Percentiles rank a stretch among this genome's conserved stretches.
Conservation (phyloP, 257 asterid genomes). For the Salvia rosmarinus region DNA sequence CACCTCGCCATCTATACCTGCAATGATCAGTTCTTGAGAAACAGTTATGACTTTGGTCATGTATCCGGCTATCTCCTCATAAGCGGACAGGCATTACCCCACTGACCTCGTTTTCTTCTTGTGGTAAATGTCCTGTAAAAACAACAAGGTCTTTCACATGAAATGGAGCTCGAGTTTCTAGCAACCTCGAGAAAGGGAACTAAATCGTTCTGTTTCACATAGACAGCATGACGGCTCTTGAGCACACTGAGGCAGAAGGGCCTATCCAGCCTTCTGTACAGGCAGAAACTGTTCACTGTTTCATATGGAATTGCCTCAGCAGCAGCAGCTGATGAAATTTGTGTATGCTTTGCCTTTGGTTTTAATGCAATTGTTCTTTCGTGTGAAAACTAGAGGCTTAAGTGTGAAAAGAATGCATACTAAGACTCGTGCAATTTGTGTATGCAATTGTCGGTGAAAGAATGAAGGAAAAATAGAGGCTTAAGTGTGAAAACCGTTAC, state of each 20-base stretch:
- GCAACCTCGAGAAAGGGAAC: conserved; percentile 39
- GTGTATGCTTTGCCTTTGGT: neutral
- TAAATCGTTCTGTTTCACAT: conserved; percentile 25
- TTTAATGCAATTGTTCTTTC: conserved; percentile 25
- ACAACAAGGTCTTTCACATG: conserved; percentile 25
- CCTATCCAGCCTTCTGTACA: conserved; percentile 30
- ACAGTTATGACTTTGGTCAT: conserved; percentile 32
- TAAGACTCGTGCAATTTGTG: too few species aligned
- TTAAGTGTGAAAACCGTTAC: neutral
- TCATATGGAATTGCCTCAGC: conserved; percentile 17
- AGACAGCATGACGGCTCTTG: conserved; percentile 23
- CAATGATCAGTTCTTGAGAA: conserved; percentile 33
- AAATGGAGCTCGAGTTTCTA: conserved; percentile 29
- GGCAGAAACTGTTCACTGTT: conserved; percentile 40
- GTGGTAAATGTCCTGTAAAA: conserved; percentile 17
- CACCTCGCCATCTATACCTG: conserved; percentile 38
- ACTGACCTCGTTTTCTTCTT: conserved; percentile 4
- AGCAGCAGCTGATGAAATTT: neutral
- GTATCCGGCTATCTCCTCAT: conserved; percentile 35
- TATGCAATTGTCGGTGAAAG: conserved; percentile 29
- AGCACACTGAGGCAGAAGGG: conserved; percentile 44
- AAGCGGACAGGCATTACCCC: conserved; percentile 28
- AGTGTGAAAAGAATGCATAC: conserved; percentile 15
- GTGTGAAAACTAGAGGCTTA: neutral
- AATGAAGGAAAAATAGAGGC: neutral